These are phyloP conservation scores for Salvia sclarea DNA, from an alignment of 305 asterid genomes.

Conservation along the genomic window DNA sequence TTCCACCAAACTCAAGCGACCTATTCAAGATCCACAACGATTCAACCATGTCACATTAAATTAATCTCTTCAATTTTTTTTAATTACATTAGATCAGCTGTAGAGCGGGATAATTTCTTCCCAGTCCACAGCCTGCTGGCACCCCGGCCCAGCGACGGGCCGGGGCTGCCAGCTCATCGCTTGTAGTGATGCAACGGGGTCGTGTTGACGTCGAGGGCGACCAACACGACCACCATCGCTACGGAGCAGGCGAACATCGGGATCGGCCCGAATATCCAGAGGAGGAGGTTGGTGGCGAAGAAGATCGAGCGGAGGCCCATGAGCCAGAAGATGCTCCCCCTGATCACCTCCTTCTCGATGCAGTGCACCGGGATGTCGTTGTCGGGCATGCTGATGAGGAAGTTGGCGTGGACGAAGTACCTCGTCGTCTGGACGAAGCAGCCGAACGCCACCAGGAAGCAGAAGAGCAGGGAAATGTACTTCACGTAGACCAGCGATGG, in stretches of 20 bases:
- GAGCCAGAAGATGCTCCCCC: conserved; percentile 54
- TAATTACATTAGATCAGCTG: background rate
- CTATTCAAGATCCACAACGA: background rate
- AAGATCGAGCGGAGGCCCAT: conserved; percentile 55
- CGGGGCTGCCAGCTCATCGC: background rate
- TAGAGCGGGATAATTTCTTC: background rate
- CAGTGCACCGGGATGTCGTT: conserved; percentile 39
- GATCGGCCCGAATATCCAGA: conserved; percentile 76
- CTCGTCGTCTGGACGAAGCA: conserved; percentile 55
- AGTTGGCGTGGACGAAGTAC: conserved; percentile 52
- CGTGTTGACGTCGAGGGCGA: conserved; percentile 47
- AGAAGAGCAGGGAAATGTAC: conserved; percentile 51
- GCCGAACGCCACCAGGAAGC: conserved; percentile 60
- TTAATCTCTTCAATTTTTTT: background rate
- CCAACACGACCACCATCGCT: conserved; percentile 44
- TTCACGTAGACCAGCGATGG: conserved; percentile 43
- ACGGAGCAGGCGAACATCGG: conserved; percentile 60
- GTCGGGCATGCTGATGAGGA: conserved; percentile 68
- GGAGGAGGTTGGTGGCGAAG: conserved; percentile 49
- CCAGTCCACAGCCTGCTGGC: background rate
- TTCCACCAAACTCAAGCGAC: background rate
- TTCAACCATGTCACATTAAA: background rate
- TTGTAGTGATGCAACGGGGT: conserved; percentile 43
- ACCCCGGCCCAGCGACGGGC: background rate
- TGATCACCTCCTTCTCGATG: conserved; percentile 51